These are phyloP conservation scores for Avena eriantha DNA, from an alignment of 176 grass and related monocot genomes.

Conservation along the genomic window DNA sequence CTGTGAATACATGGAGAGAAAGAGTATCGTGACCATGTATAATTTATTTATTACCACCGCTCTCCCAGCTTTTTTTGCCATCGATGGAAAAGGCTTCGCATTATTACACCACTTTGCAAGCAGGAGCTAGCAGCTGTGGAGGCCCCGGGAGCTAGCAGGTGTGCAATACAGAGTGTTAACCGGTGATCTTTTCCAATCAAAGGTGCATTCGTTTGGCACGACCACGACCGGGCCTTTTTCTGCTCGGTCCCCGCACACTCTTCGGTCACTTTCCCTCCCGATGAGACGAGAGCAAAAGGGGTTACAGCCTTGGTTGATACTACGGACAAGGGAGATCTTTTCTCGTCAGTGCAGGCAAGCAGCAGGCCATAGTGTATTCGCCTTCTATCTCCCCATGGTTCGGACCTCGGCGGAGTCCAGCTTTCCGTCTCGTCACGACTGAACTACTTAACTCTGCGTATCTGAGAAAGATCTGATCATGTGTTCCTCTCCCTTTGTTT, in stretches of 20 bases:
- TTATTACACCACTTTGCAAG: no score
- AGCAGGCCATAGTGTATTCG: background rate
- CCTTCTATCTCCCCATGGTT: background rate
- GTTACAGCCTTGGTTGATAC: conserved; percentile 42
- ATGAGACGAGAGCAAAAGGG: conserved; percentile 24
- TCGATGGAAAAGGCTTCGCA: no score
- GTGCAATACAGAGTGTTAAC: conserved; percentile 26
- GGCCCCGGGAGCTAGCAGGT: no score
- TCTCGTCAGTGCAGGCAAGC: background rate
- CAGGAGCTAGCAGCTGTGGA: no score
- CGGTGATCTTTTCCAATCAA: background rate
- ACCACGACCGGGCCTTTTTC: background rate
- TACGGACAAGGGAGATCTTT: conserved; percentile 52
- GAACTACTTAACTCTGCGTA: background rate
- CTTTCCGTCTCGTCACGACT: conserved; percentile 13
- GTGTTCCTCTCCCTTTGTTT: conserved; percentile 23
- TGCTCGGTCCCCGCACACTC: background rate
- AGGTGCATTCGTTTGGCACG: background rate
- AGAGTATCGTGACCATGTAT: no score
- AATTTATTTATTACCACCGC: no score
- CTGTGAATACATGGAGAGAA: background rate
- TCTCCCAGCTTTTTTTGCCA: no score
- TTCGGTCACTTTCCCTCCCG: background rate
- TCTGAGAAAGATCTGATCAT: conserved; percentile 24
- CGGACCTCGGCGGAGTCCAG: background rate